Evolutionary conservation across 768 basidiomycete species (phyloP), one percentile per base, ranked within the genome.

Genomic region (Lactifluus piperatus): DNA sequence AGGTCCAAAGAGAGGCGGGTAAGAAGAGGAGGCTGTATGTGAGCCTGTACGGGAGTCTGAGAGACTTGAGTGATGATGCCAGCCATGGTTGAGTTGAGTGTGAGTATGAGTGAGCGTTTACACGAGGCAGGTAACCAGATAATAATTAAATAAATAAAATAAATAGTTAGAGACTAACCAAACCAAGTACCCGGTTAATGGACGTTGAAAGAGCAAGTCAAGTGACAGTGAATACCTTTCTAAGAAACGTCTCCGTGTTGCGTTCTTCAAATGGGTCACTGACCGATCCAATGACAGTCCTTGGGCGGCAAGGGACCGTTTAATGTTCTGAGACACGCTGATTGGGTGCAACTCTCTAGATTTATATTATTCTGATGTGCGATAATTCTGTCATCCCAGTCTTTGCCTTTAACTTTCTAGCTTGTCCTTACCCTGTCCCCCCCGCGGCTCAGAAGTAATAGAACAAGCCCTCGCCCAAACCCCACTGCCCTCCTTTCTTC

Each of bases 1-100:
- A 99, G 81, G 75, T 98, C 97, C 66, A 99, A 84, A 54, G 88
- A 81, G 66, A 99, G 79, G 66, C 92, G 81, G 26, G 91, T 87
- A 64, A 97, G 81, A 41, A 95, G 80, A 75, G 92, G 89, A 5
- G 90, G 91, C 73, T 93, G 88, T 34, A 91, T 74, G 66, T 83
- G 84, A 13, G 83, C 78, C 66, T 86, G 84, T 6, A 83, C 72
- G 39, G 86, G 83, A 1, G 77, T 76, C 62, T 85, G 83, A 2
- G 79, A 77, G 7, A 80, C 79, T 70, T 81, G 79, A 0, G 79
- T 80, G 47, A 80, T 80, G 32, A 69, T 68, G 34, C 73, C 71
- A 47, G 74, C 75, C 74, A 75, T 75, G 60, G 61, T n/a, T n/a
- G n/a, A n/a, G n/a, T n/a, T 67, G 45, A 51, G n/a, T n/a, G n/a